phyloP scores from a whole-genome alignment of 768 basidiomycete species.

The Leccinum ochraceum region DNA sequence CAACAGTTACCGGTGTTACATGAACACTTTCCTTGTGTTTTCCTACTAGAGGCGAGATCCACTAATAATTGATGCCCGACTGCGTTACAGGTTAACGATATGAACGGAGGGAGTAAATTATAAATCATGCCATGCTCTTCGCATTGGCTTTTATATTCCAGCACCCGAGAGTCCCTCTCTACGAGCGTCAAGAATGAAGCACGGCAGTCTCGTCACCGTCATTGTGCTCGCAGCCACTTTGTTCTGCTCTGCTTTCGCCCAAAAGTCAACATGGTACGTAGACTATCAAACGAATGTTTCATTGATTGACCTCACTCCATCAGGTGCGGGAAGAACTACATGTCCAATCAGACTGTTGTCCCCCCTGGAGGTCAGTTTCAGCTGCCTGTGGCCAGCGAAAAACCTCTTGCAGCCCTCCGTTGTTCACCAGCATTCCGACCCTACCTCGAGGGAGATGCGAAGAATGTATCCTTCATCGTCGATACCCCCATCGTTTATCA shows the following conservation, averaged over 20 bases:
- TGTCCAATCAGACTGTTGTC: conserved; percentile 40
- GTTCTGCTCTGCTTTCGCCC: conserved; percentile 18
- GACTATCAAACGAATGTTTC: no score
- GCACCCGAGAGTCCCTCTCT: no score
- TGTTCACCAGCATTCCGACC: conserved; percentile 49
- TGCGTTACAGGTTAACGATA: no score
- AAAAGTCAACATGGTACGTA: conserved; percentile 27
- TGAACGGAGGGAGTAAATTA: no score
- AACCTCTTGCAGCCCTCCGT: conserved; percentile 45
- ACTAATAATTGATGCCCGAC: no score
- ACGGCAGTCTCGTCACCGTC: conserved; percentile 1
- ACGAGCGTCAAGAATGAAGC: conserved; percentile 19
- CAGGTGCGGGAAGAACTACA: conserved; percentile 56
- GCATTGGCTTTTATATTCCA: no score
- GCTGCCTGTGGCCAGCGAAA: conserved; percentile 33
- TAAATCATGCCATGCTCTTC: no score
- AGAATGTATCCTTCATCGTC: conserved; percentile 32
- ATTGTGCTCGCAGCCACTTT: conserved; percentile 13
- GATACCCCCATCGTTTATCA: conserved; percentile 40
- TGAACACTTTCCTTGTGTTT: no score
- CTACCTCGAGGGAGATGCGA: conserved; percentile 45
- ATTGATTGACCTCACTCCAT: background rate
- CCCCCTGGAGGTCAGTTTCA: conserved; percentile 49
- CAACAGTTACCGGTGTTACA: no score
- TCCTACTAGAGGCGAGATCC: no score